phyloP scores from a whole-genome alignment of 192 early-diverging fungal genomes.

The Entomortierella beljakovae region DNA sequence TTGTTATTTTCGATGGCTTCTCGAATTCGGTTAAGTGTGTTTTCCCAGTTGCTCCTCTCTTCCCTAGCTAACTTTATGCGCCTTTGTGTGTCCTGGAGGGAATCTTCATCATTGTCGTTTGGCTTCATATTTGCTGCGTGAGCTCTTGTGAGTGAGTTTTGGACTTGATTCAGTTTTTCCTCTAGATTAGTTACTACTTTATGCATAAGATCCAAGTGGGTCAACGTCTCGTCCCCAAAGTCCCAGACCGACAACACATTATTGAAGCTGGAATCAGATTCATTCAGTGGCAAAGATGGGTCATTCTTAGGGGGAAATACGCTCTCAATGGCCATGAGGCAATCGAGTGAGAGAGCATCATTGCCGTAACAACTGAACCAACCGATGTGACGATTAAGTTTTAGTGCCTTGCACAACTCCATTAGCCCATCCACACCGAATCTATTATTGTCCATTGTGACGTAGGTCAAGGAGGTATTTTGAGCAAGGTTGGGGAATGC shows the following conservation, averaged over 20 bases:
- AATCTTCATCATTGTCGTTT: not conserved
- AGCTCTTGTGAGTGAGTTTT: conserved; percentile 1
- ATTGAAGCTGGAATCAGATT: conserved; percentile 11
- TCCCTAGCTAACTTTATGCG: not conserved
- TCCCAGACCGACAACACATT: conserved; percentile 24
- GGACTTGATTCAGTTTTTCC: conserved; percentile 5
- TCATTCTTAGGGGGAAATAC: conserved; percentile 9
- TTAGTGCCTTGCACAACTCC: conserved; percentile 21
- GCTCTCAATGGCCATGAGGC: conserved; percentile 14
- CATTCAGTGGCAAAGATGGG: not conserved
- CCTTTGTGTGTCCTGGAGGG: not conserved
- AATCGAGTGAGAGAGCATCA: conserved; percentile 24
- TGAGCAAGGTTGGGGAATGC: conserved; percentile 21
- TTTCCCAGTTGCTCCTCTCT: not conserved
- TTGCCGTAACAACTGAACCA: conserved; percentile 41
- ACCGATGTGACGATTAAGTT: conserved; percentile 7
- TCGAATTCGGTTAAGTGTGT: not conserved
- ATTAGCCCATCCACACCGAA: conserved; percentile 26
- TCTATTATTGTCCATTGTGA: conserved; percentile 26
- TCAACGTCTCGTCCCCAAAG: conserved; percentile 26
- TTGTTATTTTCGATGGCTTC: not conserved
- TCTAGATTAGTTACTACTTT: conserved; percentile 2
- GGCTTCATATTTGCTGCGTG: not conserved
- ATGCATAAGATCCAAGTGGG: conserved; percentile 11
- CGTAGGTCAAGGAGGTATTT: conserved; percentile 17